Evolutionary conservation across 1,284 basidiomycete genomes (phyloP).

Genomic region (Chiua sp.): DNA sequence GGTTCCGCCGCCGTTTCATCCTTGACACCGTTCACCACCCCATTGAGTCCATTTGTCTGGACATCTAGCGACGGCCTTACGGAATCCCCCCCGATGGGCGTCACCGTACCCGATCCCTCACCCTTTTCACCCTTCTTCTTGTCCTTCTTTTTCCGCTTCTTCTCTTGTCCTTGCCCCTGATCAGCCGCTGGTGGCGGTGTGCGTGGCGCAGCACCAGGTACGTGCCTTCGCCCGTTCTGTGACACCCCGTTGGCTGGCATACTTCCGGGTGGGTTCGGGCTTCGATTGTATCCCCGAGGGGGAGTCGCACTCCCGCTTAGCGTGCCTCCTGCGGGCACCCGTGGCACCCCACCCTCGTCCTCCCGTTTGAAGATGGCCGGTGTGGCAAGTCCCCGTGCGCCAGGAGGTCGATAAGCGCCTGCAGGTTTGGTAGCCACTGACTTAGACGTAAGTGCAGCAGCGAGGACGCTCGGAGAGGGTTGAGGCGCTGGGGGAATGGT

Average conservation of each 20-base stretch:
- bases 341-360: constrained; percentile 75
- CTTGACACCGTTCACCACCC: background rate
- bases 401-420: constrained; percentile 91
- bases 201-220: constrained; percentile 71
- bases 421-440: constrained; percentile 60
- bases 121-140: constrained; percentile 51
- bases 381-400: constrained; percentile 86
- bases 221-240: constrained; percentile 50
- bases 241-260: constrained; percentile 26
- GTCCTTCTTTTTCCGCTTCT: constrained; percentile 64
- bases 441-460: constrained; percentile 37
- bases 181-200: constrained; percentile 51
- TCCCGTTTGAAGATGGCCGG: constrained; percentile 89
- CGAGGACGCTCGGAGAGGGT: constrained; percentile 63
- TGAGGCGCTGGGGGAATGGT: constrained; percentile 79
- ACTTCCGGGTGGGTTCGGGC: constrained; percentile 40
- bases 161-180: constrained; percentile 38
- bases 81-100: constrained; percentile 34
- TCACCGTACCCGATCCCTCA: constrained; percentile 37
- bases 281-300: constrained; percentile 43
- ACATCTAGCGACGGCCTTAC: constrained; percentile 43
- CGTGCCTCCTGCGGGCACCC: constrained; percentile 37
- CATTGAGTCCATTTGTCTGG: constrained; percentile 32
- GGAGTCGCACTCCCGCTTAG: constrained; percentile 65
- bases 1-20: constrained; percentile 16